phyloP scores from a whole-genome alignment of 2,329 filamentous ascomycete species.

The Diaporthe eres region DNA sequence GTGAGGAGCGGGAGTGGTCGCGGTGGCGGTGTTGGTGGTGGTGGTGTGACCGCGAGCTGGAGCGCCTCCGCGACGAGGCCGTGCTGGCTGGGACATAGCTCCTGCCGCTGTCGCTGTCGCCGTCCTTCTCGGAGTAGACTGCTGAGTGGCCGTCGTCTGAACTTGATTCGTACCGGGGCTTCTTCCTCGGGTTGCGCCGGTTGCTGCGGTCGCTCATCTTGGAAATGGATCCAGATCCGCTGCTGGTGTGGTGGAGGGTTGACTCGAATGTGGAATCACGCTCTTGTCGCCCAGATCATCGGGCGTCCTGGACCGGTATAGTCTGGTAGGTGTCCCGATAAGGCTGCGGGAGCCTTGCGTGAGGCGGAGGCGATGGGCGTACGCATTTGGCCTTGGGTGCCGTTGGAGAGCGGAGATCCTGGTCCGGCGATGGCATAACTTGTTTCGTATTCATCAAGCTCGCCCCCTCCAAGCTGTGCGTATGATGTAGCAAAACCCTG shows the following conservation, averaged over 20 bases:
- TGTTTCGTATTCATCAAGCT: slow-evolving; percentile 29
- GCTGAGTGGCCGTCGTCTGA: neutral
- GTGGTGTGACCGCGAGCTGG: slow-evolving; percentile 3
- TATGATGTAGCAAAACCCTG: slow-evolving; percentile 28
- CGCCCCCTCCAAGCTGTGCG: slow-evolving; percentile 2
- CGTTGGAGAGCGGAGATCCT: slow-evolving; percentile 16
- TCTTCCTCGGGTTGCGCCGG: slow-evolving; percentile 29
- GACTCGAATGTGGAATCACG: neutral
- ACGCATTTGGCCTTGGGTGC: slow-evolving; percentile 21
- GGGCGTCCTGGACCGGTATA: neutral
- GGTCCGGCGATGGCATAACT: slow-evolving; percentile 21
- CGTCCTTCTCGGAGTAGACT: neutral
- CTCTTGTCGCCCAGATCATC: neutral
- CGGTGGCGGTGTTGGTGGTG: neutral
- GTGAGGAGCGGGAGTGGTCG: slow-evolving; percentile 1
- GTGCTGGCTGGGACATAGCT: slow-evolving; percentile 21
- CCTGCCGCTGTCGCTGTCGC: slow-evolving; percentile 32
- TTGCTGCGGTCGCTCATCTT: slow-evolving; percentile 26
- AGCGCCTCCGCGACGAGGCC: slow-evolving; percentile 9
- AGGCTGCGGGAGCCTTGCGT: slow-evolving; percentile 30
- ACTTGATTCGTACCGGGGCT: neutral
- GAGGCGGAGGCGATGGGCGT: neutral
- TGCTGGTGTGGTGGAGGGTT: neutral
- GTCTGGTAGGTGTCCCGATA: neutral
- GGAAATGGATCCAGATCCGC: neutral